Conservation (phyloP, 164 flowering plant species). For the Tetrastigma voinierianum region DNA sequence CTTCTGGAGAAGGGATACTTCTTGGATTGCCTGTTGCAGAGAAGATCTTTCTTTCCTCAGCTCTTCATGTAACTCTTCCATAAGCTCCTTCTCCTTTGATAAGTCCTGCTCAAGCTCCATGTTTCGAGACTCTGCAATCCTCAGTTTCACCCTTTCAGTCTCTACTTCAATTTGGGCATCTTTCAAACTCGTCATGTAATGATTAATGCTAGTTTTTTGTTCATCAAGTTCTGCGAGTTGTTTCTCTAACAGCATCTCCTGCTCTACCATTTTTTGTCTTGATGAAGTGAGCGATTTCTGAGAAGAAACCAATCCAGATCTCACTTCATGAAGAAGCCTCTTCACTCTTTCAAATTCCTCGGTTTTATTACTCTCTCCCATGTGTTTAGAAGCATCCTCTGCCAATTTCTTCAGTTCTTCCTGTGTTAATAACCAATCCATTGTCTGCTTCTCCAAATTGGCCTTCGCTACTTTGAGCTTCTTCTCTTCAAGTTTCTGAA, state of each 20-base stretch:
- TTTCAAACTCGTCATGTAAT: conserved; percentile 51
- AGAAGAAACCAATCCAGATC: conserved; percentile 67
- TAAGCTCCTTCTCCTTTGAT: conserved; percentile 46
- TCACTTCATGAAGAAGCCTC: conserved; percentile 68
- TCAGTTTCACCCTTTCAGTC: conserved; percentile 59
- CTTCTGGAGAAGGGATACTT: conserved; percentile 40
- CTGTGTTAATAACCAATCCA: conserved; percentile 61
- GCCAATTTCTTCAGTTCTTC: conserved; percentile 58
- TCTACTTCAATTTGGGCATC: conserved; percentile 70
- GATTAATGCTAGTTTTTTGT: conserved; percentile 40
- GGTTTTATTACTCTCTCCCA: conserved; percentile 40
- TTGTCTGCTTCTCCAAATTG: conserved; percentile 62
- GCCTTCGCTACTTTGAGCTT: conserved; percentile 56
- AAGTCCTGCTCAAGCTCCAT: conserved; percentile 65
- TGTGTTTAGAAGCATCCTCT: conserved; percentile 41
- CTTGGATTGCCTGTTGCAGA: conserved; percentile 43
- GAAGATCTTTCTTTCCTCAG: conserved; percentile 54
- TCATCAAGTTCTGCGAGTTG: conserved; percentile 65
- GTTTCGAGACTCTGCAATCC: conserved; percentile 65
- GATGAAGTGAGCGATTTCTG: conserved; percentile 69
- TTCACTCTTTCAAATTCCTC: conserved; percentile 63
- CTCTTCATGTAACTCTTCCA: conserved; percentile 44
- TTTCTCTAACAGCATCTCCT: conserved; percentile 51
- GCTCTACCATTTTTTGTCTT: conserved; percentile 58
- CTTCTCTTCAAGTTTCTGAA: conserved; percentile 51